Base-by-base conservation (phyloP, 495 filamentous ascomycete species). In the Penicillium tannophilum region DNA sequence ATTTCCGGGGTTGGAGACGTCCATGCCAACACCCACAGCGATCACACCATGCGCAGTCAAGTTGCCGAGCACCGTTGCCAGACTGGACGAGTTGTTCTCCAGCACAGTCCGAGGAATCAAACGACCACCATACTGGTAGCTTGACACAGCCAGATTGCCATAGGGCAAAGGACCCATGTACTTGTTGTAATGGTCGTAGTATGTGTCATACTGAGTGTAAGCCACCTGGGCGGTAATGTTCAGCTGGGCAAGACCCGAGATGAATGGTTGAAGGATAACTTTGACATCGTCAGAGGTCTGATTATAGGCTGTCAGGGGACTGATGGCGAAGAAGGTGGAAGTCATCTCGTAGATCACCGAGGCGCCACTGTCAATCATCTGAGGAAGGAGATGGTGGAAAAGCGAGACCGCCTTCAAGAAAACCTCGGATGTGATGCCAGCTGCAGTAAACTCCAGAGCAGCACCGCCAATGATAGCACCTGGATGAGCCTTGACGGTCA, bases 101-200 rank as follows among this genome's bases (percentile, higher is more conserved):
- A 84, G 70, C 16, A 79, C 70, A 35, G 61, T 24, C 41, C 76
- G 75, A 6, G 85, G 84, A 48, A 89, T 79, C 11, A 89, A 75
- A 31, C 87, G 80, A 33, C 85, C 84, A 20, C 84, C 85, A 61
- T 81, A 82, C 52, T 85, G 79, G 59, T 74, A 77, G 17, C 70
- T 71, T 49, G 76, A 71, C 42, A 83, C 77, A 10, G 69, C 70
- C 49, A 84, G 54, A 63, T 72, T 74, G 28, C 73, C 68, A 59
- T 66, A 71, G 16, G 72, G 72, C 17, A 75, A 53, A 23, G 72
- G 72, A 4, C 70, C 70, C 68, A 75, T 73, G 59, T 72, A 73
- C 12, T 65, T 66, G 56, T 76, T 64, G 69, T 79, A 86, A 61
- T 81, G 77, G 35, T 81, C 74, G 39, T 78, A 73, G 72, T 80